Conservation (phyloP, 106 monocot species). For the Triglochin maritima region DNA sequence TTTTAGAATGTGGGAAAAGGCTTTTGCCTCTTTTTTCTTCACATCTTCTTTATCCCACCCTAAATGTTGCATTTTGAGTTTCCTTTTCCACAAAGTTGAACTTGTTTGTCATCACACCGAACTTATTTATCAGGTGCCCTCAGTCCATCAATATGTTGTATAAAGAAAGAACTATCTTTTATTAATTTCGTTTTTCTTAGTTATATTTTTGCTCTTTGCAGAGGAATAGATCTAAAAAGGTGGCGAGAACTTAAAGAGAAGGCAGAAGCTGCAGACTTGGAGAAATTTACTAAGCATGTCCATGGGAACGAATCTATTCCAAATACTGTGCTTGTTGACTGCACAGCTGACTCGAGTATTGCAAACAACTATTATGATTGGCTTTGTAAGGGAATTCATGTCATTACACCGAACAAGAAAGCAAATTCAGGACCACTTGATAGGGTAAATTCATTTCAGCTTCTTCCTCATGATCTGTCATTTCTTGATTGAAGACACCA, state of each 20-base stretch:
- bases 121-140: too few species aligned
- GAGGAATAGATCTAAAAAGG: constrained; percentile 74
- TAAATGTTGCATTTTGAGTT: too few species aligned
- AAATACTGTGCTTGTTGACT: constrained; percentile 91
- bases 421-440: constrained; percentile 98
- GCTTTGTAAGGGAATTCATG: constrained; percentile 88
- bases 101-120: too few species aligned
- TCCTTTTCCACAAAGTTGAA: too few species aligned
- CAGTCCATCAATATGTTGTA: too few species aligned
- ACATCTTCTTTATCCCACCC: too few species aligned
- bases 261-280: constrained; percentile 50
- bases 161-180: too few species aligned
- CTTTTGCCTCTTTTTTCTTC: too few species aligned
- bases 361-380: constrained; percentile 87
- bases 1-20: too few species aligned
- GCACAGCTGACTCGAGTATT: constrained; percentile 73
- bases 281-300: constrained; percentile 63
- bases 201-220: constrained; percentile 4
- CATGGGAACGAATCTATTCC: constrained; percentile 82
- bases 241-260: constrained; percentile 67
- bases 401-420: constrained; percentile 97
- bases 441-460: constrained; percentile 27
- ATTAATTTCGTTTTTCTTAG: too few species aligned
- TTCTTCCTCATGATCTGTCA: too few species aligned
- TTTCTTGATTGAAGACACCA: too few species aligned